Percentiles rank a stretch among this genome's conserved stretches.
These are phyloP conservation scores for Ceratocystiopsis brevicomis DNA, from an alignment of 2,329 filamentous ascomycete genomes.

Conservation along the genomic window DNA sequence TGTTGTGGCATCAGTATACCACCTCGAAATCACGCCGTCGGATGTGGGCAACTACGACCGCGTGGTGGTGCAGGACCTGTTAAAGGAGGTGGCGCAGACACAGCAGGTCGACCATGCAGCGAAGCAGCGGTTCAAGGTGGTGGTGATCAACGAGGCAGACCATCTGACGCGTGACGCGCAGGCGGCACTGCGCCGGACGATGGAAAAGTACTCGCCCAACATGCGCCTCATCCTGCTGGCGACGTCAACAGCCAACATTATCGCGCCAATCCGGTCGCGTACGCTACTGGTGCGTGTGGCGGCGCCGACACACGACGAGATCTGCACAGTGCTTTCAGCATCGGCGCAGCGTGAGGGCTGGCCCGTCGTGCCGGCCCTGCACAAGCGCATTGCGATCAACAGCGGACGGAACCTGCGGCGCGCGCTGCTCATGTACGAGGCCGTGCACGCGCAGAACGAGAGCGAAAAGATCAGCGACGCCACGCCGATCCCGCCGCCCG, in stretches of 20 bases:
- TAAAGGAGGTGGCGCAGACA: constrained; percentile 96
- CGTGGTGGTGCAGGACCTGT: constrained; percentile 82
- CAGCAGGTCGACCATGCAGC: constrained; percentile 93
- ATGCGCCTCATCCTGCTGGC: constrained; percentile 77
- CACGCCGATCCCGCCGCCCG: constrained; percentile 80
- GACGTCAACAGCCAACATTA: constrained; percentile 95
- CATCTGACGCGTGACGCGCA: constrained; percentile 87
- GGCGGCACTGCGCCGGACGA: constrained; percentile 80
- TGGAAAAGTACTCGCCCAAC: constrained; percentile 99
- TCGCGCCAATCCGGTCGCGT: constrained; percentile 87
- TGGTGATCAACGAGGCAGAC: constrained; percentile 97
- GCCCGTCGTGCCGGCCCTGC: constrained; percentile 55
- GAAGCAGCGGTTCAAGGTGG: constrained; percentile 89
- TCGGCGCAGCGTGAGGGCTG: constrained; percentile 67
- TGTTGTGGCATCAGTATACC: constrained; percentile 91
- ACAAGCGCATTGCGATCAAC: constrained; percentile 71
- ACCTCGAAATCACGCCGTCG: constrained; percentile 93
- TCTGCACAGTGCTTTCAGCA: constrained; percentile 54
- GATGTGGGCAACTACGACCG: constrained; percentile 94
- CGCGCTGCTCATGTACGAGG: constrained; percentile 90
- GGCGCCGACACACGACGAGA: constrained; percentile 71
- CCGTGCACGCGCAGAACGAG: constrained; percentile 77
- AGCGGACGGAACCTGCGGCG: constrained; percentile 80
- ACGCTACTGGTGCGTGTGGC: constrained; percentile 83
- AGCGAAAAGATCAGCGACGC: constrained; percentile 81